Percentiles rank a stretch among this genome's conserved stretches.
Evolutionary conservation across 202 grass and related monocot species (phyloP).

Genomic region (Dendrocalamus latiflorus): DNA sequence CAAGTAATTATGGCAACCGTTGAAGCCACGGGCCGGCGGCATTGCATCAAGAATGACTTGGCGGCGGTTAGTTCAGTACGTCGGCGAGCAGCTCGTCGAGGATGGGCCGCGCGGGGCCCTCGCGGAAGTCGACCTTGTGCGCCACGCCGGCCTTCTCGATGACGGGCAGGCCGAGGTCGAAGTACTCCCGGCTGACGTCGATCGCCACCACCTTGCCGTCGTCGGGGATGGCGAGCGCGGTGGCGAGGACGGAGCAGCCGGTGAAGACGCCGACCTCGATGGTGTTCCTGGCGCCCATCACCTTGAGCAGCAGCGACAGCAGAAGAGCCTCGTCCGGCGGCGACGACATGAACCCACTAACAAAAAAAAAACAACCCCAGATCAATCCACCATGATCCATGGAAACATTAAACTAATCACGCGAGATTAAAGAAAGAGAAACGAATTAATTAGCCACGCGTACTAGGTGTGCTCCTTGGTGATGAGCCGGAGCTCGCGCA

Average conservation of each 20-base stretch:
- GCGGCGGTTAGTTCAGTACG: too few species aligned
- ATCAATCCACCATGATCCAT: neutral
- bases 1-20: neutral
- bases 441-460: too few species aligned
- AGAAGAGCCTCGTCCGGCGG: conserved; percentile 46
- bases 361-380: neutral
- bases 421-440: neutral
- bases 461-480: conserved; percentile 41
- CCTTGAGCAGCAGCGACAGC: conserved; percentile 51
- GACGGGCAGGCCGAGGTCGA: conserved; percentile 47
- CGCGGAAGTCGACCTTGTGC: conserved; percentile 66
- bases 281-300: conserved; percentile 49
- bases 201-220: conserved; percentile 62
- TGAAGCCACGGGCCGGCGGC: neutral
- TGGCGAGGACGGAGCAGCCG: conserved; percentile 57
- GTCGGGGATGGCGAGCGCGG: conserved; percentile 53
- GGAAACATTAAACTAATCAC: neutral
- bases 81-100: conserved; percentile 30
- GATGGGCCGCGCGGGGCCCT: conserved; percentile 36
- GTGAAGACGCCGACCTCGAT: conserved; percentile 73
- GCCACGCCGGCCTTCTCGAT: conserved; percentile 52
- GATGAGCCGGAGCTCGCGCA: conserved; percentile 59
- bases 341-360: conserved; percentile 47
- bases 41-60: neutral
- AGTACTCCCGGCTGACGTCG: conserved; percentile 44